Evolutionary conservation across 495 filamentous ascomycete species (phyloP), one percentile per base, ranked within the genome.

Genomic region (Annulohypoxylon moriforme): DNA sequence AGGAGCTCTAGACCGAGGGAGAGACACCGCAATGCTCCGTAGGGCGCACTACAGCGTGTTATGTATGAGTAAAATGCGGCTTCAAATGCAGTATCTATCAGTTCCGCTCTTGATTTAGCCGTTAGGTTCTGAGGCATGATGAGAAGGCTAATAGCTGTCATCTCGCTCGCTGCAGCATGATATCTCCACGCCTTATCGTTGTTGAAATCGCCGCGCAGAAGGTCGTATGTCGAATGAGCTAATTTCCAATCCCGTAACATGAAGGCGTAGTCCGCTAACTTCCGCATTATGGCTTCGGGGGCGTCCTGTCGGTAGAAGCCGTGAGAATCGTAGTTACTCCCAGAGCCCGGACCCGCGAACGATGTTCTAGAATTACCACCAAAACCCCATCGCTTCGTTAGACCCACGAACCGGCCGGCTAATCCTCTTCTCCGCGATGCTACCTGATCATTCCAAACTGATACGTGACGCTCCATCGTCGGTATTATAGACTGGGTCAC

Each of bases 181-280:
- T 98, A 94, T 72, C 86, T 91, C 96, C 96, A 98, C 0, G 96
- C 96, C 79, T 98, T 97, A 77, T 98, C 95, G 76, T 94, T 95
- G 64, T 88, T 89, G 75, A 93, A 98, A 75, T 99, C 96, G 7
- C 89, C 85, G 33, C 93, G 87, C 3, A 99, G 84, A 14, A 98
- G 85, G 18, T 98, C 96, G 78, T 97, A 99, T 0, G 91, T 94
- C 8, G 89, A 92, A 71, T 94, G 88, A 47, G 96, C 91, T n/a
- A 99, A 83, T 77, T 94, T 97, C 88, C 89, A 98, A 78, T 99
- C 96, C 24, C 96, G 88, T 22, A 99, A 86, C 92, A 98, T 96
- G 72, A 98, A 96, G 5, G 94, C 90, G 79, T 93, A 99, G 75
- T 99, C 96, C 13, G 93, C 96, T 53, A 99, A 85, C 72, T 95